phyloP scores from a whole-genome alignment of 208 protist genomes.

The Trypanosoma congolense region DNA sequence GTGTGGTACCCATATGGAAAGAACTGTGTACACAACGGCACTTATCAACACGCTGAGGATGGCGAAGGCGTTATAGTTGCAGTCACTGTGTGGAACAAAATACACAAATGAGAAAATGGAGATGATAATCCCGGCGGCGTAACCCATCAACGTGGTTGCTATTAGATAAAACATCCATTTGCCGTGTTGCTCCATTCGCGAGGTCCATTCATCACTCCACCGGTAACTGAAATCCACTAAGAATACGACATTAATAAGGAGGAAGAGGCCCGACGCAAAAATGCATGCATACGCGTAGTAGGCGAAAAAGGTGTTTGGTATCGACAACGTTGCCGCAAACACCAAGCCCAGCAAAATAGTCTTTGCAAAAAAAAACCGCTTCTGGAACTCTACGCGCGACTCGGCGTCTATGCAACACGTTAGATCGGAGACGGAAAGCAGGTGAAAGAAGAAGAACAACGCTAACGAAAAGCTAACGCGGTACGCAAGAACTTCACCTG shows the following conservation, averaged over 20 bases:
- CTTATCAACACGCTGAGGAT: conserved; percentile 77
- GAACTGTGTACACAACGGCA: conserved; percentile 62
- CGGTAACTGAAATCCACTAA: conserved; percentile 93
- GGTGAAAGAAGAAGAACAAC: conserved; percentile 83
- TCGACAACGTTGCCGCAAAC: conserved; percentile 53
- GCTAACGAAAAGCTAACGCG: conserved; percentile 76
- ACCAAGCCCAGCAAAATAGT: conserved; percentile 63
- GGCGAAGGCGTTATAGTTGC: conserved; percentile 82
- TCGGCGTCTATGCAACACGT: conserved; percentile 80
- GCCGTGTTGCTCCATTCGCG: conserved; percentile 62
- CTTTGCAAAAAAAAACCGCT: conserved; percentile 75
- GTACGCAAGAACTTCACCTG: conserved; percentile 78
- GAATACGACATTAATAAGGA: conserved; percentile 89
- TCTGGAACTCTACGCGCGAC: conserved; percentile 72
- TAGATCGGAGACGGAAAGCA: conserved; percentile 75
- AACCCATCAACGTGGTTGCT: conserved; percentile 39
- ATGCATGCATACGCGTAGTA: conserved; percentile 81
- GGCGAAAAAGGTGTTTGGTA: conserved; percentile 86
- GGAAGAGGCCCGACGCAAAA: conserved; percentile 73
- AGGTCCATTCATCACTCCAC: conserved; percentile 90
- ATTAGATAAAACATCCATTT: conserved; percentile 90
- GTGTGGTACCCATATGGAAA: conserved; percentile 85
- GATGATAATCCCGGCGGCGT: conserved; percentile 39
- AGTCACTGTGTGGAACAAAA: conserved; percentile 75
- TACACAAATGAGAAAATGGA: conserved; percentile 58